Conservation (phyloP, 2,329 filamentous ascomycete genomes). For the Nigrospora sphaerica region DNA sequence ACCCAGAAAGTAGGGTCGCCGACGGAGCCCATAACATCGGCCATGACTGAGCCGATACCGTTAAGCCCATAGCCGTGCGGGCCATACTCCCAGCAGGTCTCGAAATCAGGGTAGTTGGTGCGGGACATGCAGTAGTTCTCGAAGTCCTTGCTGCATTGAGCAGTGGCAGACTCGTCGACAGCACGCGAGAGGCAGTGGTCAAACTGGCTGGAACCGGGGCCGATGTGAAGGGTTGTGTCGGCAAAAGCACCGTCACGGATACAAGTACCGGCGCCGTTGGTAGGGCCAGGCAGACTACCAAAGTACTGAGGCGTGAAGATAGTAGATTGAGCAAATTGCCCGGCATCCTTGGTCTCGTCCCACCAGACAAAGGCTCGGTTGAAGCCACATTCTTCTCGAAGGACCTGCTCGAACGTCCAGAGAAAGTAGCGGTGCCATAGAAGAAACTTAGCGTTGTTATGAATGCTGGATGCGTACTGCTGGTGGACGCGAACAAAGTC, state of each 20-base stretch:
- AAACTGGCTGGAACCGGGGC: slow-evolving; percentile 15
- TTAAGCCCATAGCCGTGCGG: too few species aligned
- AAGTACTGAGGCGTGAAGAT: slow-evolving; percentile 22
- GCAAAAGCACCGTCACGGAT: slow-evolving; percentile 17
- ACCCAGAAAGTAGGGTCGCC: slow-evolving; percentile 21
- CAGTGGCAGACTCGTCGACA: slow-evolving; percentile 18
- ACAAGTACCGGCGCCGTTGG: slow-evolving; percentile 18
- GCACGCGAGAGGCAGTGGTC: slow-evolving; percentile 23
- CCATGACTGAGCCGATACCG: slow-evolving; percentile 22
- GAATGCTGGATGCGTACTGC: slow-evolving; percentile 22
- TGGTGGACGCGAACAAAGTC: too few species aligned
- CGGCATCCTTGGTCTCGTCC: slow-evolving; percentile 26
- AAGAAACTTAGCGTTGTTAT: slow-evolving; percentile 23
- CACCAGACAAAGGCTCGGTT: slow-evolving; percentile 22
- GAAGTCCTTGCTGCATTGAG: slow-evolving; percentile 12
- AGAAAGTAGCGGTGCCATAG: slow-evolving; percentile 20
- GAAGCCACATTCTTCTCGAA: slow-evolving; percentile 24
- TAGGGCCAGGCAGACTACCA: slow-evolving; percentile 17
- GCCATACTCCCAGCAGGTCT: slow-evolving; percentile 10
- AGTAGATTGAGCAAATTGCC: slow-evolving; percentile 17
- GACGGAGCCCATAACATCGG: slow-evolving; percentile 22
- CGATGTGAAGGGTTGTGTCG: slow-evolving; percentile 10
- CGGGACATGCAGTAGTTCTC: slow-evolving; percentile 6
- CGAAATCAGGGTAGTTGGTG: slow-evolving; percentile 4
- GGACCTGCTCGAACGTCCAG: slow-evolving; percentile 8